phyloP scores from a whole-genome alignment of 2,329 filamentous ascomycete species.

The Botrytis cinerea region DNA sequence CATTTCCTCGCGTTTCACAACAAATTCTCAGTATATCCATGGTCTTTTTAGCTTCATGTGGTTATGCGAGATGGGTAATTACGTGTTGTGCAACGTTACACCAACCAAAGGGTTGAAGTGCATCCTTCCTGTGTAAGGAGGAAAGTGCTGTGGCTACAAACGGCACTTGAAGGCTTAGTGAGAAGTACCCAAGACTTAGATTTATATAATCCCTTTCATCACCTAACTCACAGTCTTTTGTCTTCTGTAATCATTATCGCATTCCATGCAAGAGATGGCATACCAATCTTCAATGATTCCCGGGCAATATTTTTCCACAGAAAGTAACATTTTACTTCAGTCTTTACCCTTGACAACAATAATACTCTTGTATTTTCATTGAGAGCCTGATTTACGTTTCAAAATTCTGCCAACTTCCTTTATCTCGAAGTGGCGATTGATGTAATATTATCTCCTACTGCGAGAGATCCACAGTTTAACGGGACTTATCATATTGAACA shows the following conservation, averaged over 20 bases:
- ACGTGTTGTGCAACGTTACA: neutral
- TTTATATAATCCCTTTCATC: neutral
- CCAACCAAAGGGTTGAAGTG: neutral
- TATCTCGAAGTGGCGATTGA: no score
- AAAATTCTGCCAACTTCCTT: neutral
- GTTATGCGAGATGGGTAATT: neutral
- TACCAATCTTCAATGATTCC: rapidly evolving
- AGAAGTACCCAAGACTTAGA: neutral
- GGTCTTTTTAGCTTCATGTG: neutral
- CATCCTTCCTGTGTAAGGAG: neutral
- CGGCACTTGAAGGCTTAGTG: neutral
- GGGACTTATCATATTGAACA: neutral
- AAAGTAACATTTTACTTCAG: no score
- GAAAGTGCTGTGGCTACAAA: neutral
- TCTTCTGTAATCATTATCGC: no score
- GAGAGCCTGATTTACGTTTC: neutral
- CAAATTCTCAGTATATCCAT: neutral
- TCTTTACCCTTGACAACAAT: no score
- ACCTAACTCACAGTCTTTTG: no score
- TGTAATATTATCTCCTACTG: neutral
- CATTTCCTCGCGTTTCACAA: neutral
- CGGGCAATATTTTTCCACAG: neutral
- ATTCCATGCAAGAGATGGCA: neutral
- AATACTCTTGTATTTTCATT: no score
- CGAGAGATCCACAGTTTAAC: neutral